Evolutionary conservation across 305 asterid species (phyloP), one percentile per base, ranked within the genome.

Genomic region (Solanum hybrid): DNA sequence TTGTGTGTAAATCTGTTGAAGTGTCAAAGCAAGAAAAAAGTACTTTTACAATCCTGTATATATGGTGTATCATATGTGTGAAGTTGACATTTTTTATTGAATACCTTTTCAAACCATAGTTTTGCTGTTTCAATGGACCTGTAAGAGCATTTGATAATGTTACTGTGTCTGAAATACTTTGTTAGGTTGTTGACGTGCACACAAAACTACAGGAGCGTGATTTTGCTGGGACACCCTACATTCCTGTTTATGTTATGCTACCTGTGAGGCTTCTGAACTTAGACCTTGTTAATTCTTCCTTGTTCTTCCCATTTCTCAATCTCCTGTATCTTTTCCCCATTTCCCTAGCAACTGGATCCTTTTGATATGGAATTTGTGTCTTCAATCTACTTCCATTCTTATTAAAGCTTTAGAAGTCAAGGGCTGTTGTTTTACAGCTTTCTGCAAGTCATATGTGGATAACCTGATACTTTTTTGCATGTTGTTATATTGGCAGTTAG

Each of bases 191-290:
- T 75, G 98, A 93, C 91, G 72, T 94, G 89, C 95, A 96, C 22
- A 91, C 94, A 88, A 94, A 94, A 91, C 90, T 93, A 89, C 96
- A 92, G 93, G 97, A 93, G 92, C 94, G 88, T 91, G 95, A 94
- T 91, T 96, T 96, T 93, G 89, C 97, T 60, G 98, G 98, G 88
- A 94, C 98, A 45, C 94, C 97, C 69, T 92, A 90, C 94, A 94
- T 96, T 89, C 98, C 99, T 82, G 94, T 95, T 88, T 96, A 94
- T 92, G 97, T 94, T 87, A 94, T 94, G 99, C 94, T 96, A 88
- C 99, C 99, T 77, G 99, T 96, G 93, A 95, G 99, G 93, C 86
- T 82, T 85, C 91, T 37, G 32, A 64, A 84, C 81, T 88, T 91
- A 32, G 71, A 84, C 34, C 51, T 42, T 14, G 11, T 22, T 75